These are phyloP conservation scores for Sordaria brevicollis DNA, from an alignment of 495 filamentous ascomycete genomes.

Conservation along the genomic window DNA sequence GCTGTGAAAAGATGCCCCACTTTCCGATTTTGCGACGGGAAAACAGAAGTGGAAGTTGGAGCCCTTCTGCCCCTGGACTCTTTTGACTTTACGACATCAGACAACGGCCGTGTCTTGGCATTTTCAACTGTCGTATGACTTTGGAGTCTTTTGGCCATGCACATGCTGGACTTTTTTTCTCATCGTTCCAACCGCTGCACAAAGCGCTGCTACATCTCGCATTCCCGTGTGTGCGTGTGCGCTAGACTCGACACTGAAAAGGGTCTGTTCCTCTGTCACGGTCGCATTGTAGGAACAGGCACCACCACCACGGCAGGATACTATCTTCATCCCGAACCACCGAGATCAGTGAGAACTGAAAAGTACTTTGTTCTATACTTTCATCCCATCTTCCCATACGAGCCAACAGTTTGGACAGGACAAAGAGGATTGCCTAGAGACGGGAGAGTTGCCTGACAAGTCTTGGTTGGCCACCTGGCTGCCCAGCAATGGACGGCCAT, in stretches of 20 bases:
- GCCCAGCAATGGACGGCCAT: neutral
- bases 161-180: neutral
- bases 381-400: neutral
- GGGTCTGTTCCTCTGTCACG: neutral
- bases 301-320: neutral
- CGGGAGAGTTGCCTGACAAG: neutral
- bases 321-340: neutral
- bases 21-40: neutral
- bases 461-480: neutral
- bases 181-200: neutral
- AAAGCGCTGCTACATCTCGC: neutral
- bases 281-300: neutral
- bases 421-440: neutral
- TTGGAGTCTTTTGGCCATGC: neutral
- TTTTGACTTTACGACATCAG: neutral
- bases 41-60: neutral
- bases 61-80: neutral
- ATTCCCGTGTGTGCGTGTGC: neutral
- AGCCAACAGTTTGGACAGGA: neutral
- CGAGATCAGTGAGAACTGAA: neutral
- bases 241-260: neutral
- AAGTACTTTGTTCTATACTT: neutral
- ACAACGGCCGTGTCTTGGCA: neutral
- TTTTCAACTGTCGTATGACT: neutral
- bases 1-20: neutral